Percentiles rank a stretch among this genome's conserved stretches.
phyloP scores from a whole-genome alignment of 768 basidiomycete species.

The Kwoniella dejecticola region DNA sequence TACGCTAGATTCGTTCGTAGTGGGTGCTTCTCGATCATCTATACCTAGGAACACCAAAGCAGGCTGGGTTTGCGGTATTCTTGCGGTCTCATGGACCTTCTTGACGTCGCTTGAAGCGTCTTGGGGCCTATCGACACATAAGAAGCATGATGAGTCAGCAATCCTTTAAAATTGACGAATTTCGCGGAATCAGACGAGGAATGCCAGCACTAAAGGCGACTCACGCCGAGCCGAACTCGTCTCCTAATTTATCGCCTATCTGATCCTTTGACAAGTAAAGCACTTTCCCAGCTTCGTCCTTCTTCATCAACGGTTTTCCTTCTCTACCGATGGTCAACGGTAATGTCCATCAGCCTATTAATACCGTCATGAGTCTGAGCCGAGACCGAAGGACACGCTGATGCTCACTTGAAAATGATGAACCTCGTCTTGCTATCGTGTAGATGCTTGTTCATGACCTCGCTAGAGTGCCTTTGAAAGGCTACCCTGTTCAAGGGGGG shows the following conservation, averaged over 20 bases:
- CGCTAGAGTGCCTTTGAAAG: conserved; percentile 72
- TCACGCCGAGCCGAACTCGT: conserved; percentile 33
- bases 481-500: conserved; percentile 57
- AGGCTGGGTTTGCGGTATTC: conserved; percentile 34
- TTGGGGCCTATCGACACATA: background rate
- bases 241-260: conserved; percentile 63
- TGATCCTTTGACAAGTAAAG: conserved; percentile 70
- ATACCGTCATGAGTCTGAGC: too few species aligned
- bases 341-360: conserved; percentile 55
- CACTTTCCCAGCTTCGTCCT: conserved; percentile 63
- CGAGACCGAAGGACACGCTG: too few species aligned
- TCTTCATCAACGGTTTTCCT: conserved; percentile 52
- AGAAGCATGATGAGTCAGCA: background rate
- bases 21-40: conserved; percentile 44
- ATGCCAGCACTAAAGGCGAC: conserved; percentile 10
- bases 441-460: conserved; percentile 74
- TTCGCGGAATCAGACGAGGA: background rate
- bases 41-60: conserved; percentile 53
- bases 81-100: conserved; percentile 59
- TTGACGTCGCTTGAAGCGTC: conserved; percentile 1
- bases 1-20: conserved; percentile 60
- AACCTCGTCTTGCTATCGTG: conserved; percentile 67
- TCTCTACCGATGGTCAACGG: conserved; percentile 53
- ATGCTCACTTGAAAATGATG: conserved; percentile 75
- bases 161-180: background rate